Evolutionary conservation across 257 asterid species (phyloP).

Genomic region (Gynochthodes officinalis): DNA sequence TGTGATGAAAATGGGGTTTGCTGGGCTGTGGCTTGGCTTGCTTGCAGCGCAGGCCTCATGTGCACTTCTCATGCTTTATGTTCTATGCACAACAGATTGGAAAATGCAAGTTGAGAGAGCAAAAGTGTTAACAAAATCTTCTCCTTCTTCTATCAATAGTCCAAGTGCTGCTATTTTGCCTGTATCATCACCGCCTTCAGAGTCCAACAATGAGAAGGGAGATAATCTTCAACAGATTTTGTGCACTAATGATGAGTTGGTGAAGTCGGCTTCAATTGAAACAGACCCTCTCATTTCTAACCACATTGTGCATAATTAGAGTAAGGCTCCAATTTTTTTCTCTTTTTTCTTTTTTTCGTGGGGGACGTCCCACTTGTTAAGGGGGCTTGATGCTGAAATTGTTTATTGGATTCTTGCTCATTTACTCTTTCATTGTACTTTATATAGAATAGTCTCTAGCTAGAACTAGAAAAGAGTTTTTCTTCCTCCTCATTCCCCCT

Average conservation of each 20-base stretch:
- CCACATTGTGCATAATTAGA: slow-evolving; percentile 36
- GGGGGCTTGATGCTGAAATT: slow-evolving; percentile 28
- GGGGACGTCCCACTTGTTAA: slow-evolving; percentile 1
- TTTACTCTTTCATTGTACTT: slow-evolving; percentile 23
- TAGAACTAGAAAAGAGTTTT: neutral
- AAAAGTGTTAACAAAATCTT: slow-evolving; percentile 42
- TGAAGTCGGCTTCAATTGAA: slow-evolving; percentile 44
- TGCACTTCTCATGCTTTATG: slow-evolving; percentile 63
- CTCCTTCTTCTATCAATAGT: slow-evolving; percentile 11
- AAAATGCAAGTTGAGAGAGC: slow-evolving; percentile 62
- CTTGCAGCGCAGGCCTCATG: slow-evolving; percentile 93
- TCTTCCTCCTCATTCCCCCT: neutral
- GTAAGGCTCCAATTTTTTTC: slow-evolving; percentile 9
- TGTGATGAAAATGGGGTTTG: slow-evolving; percentile 62
- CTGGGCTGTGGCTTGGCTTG: slow-evolving; percentile 86
- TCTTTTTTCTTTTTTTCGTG: neutral
- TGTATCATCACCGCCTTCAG: slow-evolving; percentile 15
- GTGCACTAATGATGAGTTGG: slow-evolving; percentile 37
- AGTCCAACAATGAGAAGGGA: neutral
- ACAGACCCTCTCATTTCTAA: slow-evolving; percentile 54
- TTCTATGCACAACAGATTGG: slow-evolving; percentile 70
- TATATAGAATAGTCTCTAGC: neutral
- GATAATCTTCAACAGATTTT: slow-evolving; percentile 42
- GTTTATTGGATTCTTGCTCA: slow-evolving; percentile 26
- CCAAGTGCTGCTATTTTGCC: slow-evolving; percentile 28